Evolutionary conservation across 2,329 filamentous ascomycete genomes (phyloP), one percentile per base, ranked within the genome.

Genomic region (Paracoccidioides brasiliensis): DNA sequence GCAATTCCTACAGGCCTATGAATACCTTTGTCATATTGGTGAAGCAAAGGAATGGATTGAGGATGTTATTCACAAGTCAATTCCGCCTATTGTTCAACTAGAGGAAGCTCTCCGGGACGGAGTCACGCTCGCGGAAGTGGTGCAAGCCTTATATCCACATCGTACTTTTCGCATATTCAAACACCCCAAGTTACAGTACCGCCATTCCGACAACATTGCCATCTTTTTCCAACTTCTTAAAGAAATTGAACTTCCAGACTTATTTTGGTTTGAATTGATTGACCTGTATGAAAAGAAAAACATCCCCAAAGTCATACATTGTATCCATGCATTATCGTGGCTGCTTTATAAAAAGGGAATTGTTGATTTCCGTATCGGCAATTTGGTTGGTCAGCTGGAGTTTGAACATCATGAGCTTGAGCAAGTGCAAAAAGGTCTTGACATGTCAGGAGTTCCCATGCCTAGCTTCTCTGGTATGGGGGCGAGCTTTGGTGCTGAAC

Each of bases 1-100:
- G 32, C 91, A 97, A 69, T 97, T 96, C 65, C 74, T 98, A 54
- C 88, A 95, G 70, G 93, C 93, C 5, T 98, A 98, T 67, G 93
- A 98, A 70, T 98, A 98, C 68, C 84, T 98, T 41, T 98, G 93
- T 68, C 93, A 98, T 67, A 97, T 98, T 61, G 93, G 93, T 69
- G 93, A 98, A 75, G 93, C 93, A 28, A 97, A 97, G 69, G 91
- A 97, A 71, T 98, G 93, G 93, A 95, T 98, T 61, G 93, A 98
- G 67, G 83, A 94, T 67, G 82, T 96, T 57, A 88, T 93, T 55
- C 82, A 91, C 59, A 83, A 85, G 61, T 78, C 85, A 53, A 88
- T 98, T 41, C 90, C 93, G 3, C 87, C 91, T 0, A 95, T 97
- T 63, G 86, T 98, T 28, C 84, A 96, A 67, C 75, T 98, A 1